These are phyloP conservation scores for Pseudoscleropodium purum DNA, from an alignment of 225 moss, liverwort and hornwort species.

Conservation along the genomic window DNA sequence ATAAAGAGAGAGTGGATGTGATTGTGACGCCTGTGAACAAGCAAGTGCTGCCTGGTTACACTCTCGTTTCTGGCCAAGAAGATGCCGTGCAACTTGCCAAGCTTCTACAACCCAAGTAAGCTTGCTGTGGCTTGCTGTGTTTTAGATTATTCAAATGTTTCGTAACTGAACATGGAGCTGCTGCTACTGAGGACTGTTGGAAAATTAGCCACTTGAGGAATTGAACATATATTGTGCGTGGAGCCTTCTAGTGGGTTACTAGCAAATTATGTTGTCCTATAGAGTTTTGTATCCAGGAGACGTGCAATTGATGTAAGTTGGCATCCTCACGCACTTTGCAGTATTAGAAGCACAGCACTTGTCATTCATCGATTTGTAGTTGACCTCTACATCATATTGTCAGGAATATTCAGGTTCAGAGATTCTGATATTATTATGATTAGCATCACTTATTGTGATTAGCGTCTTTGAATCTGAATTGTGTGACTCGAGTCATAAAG, in stretches of 20 bases:
- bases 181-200: not conserved
- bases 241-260: not conserved
- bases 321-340: not conserved
- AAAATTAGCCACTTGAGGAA: not conserved
- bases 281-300: not conserved
- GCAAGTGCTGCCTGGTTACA: slow-evolving; percentile 72
- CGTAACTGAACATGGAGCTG: not conserved
- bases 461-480: not conserved
- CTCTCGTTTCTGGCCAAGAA: slow-evolving; percentile 86
- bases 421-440: not conserved
- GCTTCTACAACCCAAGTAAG: slow-evolving; percentile 73
- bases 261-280: not conserved
- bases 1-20: slow-evolving; percentile 59
- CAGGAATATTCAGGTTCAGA: not conserved
- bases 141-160: not conserved
- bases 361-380: not conserved
- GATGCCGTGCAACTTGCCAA: slow-evolving; percentile 86
- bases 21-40: slow-evolving; percentile 80
- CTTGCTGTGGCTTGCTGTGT: not conserved
- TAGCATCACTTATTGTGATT: not conserved
- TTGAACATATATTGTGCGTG: not conserved
- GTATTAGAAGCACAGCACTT: not conserved
- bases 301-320: not conserved
- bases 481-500: not conserved
- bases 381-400: not conserved